Conservation (phyloP, 371 early-diverging fungal genomes). For the Nematocida sp. region DNA sequence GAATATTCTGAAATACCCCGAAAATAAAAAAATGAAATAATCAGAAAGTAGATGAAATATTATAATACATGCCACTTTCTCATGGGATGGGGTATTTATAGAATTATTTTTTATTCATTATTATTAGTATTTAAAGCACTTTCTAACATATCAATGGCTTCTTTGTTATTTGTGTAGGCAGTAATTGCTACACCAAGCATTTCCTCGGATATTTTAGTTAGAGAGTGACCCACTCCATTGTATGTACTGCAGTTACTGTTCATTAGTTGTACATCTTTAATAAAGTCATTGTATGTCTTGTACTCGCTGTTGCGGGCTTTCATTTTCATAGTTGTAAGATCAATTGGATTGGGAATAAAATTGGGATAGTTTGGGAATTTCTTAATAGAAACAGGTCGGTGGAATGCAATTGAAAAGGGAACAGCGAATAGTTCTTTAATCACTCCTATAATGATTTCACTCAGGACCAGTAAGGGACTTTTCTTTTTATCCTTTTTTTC, state of each 20-base stretch:
- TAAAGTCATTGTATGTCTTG: constrained; percentile 62
- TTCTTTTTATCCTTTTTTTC: constrained; percentile 63
- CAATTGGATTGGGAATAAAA: constrained; percentile 69
- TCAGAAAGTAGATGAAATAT: not conserved
- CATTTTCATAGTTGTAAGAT: constrained; percentile 68
- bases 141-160: constrained; percentile 41
- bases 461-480: constrained; percentile 58
- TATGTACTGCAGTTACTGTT: constrained; percentile 69
- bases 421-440: constrained; percentile 57
- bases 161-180: constrained; percentile 32
- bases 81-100: not conserved
- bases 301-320: constrained; percentile 66
- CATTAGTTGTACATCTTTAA: constrained; percentile 68
- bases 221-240: constrained; percentile 70
- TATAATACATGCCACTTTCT: not conserved
- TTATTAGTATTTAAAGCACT: not conserved
- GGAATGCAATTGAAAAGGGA: constrained; percentile 69
- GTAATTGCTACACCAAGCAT: constrained; percentile 47
- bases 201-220: constrained; percentile 68
- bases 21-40: not conserved
- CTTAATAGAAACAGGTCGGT: constrained; percentile 70
- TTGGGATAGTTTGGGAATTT: constrained; percentile 70
- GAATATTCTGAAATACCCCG: too few relatives aligned
- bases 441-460: constrained; percentile 58
- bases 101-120: not conserved